phyloP scores from a whole-genome alignment of 2,329 filamentous ascomycete species.

The Beauveria sp. region DNA sequence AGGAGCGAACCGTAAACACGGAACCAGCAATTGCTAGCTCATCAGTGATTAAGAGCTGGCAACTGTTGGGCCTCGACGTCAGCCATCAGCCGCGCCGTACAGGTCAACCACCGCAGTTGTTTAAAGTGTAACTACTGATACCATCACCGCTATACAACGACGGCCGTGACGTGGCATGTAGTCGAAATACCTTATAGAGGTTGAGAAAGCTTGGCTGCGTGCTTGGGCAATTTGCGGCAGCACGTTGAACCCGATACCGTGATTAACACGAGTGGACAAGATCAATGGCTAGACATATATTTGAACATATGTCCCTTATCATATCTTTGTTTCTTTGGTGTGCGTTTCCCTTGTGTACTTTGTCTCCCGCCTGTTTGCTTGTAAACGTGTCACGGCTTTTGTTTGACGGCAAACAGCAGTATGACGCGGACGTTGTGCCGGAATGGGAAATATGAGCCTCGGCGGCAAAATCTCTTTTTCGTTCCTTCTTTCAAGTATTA shows the following conservation, averaged over 20 bases:
- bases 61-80: too few relatives aligned
- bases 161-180: too few relatives aligned
- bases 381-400: not conserved
- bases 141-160: too few relatives aligned
- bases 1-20: not conserved
- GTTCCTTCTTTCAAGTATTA: not conserved
- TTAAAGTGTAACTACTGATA: not conserved
- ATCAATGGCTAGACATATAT: too few relatives aligned
- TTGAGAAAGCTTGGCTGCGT: too few relatives aligned
- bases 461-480: not conserved
- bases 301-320: too few relatives aligned
- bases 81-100: not conserved
- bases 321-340: not conserved
- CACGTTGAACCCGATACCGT: too few relatives aligned
- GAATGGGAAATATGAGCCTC: not conserved
- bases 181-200: too few relatives aligned
- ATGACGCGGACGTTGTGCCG: not conserved
- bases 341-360: not conserved
- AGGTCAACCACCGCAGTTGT: not conserved
- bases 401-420: conserved; percentile 3
- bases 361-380: not conserved
- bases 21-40: not conserved
- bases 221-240: too few relatives aligned
- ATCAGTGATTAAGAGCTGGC: not conserved
- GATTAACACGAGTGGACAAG: too few relatives aligned